Evolutionary conservation across 208 protist genomes (phyloP), one percentile per base, ranked within the genome.

Genomic region (Trypanosoma scelopori): DNA sequence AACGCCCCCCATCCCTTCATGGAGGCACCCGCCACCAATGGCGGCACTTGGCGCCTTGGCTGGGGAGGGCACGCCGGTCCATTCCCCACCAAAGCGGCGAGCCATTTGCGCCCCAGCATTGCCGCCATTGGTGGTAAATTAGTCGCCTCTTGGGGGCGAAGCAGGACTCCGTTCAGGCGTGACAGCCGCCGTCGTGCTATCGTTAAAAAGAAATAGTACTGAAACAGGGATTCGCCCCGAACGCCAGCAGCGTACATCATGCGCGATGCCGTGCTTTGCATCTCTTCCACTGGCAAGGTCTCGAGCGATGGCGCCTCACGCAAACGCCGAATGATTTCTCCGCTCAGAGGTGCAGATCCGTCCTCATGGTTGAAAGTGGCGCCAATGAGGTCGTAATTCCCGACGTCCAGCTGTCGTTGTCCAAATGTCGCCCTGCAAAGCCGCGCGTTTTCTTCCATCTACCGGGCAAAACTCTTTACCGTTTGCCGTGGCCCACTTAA

Each of bases 1-100:
- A 56, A 56, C 15, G 27, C 51, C 4, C 51, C 51, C 51, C 51
- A 56, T 56, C 51, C 51, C 9, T 35, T 16, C 51, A 56, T 56
- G 51, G 51, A 56, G 51, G 51, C 51, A 35, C 35, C 51, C 30
- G 51, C 35, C 7, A 35, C 27, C 18, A 56, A 30, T 18, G 51
- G 27, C 51, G 13, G 51, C 15, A 30, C 23, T 23, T 25, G 51
- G 27, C 30, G 51, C 35, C 51, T 56, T n/a, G n/a, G 20, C 23
- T 18, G 6, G 6, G 27, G 51, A 18, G 27, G 51, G 23, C 51
- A 7, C 7, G 15, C 39, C 39, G 39, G 39, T 43, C 15, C 39
- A 43, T 43, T 15, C 15, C 7, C 11, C 7, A 43, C 7, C 39
- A 43, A 43, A 43, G 11, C 39, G 7, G 7, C 39, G 7, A 43